Base-by-base conservation (phyloP, 2,329 filamentous ascomycete species). In the Ilyonectria destructans region DNA sequence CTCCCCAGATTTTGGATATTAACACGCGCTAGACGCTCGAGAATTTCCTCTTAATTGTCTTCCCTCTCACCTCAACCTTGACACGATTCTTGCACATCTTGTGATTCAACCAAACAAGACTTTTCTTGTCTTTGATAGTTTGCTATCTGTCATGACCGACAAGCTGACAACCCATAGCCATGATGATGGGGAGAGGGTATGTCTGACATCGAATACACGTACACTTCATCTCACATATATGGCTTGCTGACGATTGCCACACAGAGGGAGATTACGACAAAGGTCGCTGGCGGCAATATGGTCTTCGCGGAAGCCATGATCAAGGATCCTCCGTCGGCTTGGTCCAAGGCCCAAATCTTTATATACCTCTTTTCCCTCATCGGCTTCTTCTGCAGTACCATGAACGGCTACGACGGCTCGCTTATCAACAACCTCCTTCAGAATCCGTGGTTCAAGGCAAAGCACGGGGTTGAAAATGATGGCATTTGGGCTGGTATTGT, bases 291-390 rank as follows among this genome's bases (percentile, higher is more conserved):
- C 21, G 87, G 87, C 68, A 85, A 84, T 71, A 85, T 87, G 71
- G 86, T 86, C 58, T 88, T 85, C 77, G 83, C 85, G 71, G 85
- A 89, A 77, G 87, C 88, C 21, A 82, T 86, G 77, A 75, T 87
- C 73, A 85, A 86, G 78, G 87, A 89, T 73, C 84, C 85, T 8
- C 83, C 85, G 23, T 77, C 71, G 37, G 78, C 83, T 54, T 85
- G 80, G 76, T 82, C 81, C 35, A 77, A 68, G 37, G 67, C 77
- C 40, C 82, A 83, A 48, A 59, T 83, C 64, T 70, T 84, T 70
- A 77, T 85, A 68, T 86, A 86, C 69, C 68, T 71, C 61, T 83
- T 83, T 73, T 86, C 83, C 66, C 72, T 86, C 66, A 71, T 86
- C 52, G 84, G 83, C 51, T 86, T 85, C 75, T 83, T 85, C 74